These are phyloP conservation scores for Exserohilum turcica DNA, from an alignment of 2,329 filamentous ascomycete species.

Conservation along the genomic window DNA sequence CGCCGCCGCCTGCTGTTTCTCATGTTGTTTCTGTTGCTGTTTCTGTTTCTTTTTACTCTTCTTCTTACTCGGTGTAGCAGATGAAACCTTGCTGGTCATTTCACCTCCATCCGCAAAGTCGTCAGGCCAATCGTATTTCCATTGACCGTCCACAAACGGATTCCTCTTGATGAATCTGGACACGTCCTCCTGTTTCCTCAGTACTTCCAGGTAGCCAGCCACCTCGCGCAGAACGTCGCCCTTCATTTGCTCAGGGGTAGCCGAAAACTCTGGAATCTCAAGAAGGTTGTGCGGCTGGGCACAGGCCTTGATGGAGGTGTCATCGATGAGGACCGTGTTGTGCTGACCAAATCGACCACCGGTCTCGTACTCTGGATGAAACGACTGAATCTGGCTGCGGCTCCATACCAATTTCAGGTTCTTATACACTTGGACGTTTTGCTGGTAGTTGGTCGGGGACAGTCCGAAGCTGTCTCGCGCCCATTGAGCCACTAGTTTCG, in stretches of 20 bases:
- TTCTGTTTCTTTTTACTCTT: conserved; percentile 18
- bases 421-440: conserved; percentile 88
- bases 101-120: conserved; percentile 16
- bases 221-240: conserved; percentile 57
- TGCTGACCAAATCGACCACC: conserved; percentile 70
- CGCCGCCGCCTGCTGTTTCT: neutral
- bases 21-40: too few species aligned
- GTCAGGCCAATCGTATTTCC: conserved; percentile 37
- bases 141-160: conserved; percentile 37
- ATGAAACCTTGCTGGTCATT: conserved; percentile 15
- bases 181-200: conserved; percentile 62
- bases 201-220: conserved; percentile 57
- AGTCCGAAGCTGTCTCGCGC: conserved; percentile 77
- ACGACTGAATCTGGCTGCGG: conserved; percentile 50
- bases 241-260: conserved; percentile 49
- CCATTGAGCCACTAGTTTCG: conserved; percentile 72
- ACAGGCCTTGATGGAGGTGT: conserved; percentile 77
- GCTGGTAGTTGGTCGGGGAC: conserved; percentile 64
- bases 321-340: conserved; percentile 90
- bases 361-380: conserved; percentile 48
- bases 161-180: conserved; percentile 62
- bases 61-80: conserved; percentile 13
- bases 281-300: conserved; percentile 85
- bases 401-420: conserved; percentile 75
- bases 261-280: conserved; percentile 76